A percentile compares a stretch with the other conserved stretches of the same genome.
phyloP scores from a whole-genome alignment of 2,329 filamentous ascomycete species.

The Penicillium hordei region DNA sequence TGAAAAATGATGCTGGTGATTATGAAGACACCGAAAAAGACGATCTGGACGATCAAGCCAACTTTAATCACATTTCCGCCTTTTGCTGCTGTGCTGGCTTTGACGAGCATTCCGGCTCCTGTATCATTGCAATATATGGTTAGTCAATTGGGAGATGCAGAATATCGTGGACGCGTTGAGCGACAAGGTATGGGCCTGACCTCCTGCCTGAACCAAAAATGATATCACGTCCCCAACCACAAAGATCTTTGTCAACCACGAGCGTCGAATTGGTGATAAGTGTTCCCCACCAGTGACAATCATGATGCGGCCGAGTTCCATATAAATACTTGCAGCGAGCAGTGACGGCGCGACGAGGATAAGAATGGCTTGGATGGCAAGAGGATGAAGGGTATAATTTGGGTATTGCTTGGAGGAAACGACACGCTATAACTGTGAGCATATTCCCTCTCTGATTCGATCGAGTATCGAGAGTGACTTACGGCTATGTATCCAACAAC shows the following conservation, averaged over 20 bases:
- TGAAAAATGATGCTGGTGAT: background rate
- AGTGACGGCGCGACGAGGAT: constrained; percentile 33
- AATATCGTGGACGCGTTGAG: too few species aligned
- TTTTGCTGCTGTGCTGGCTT: background rate
- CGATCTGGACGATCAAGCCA: background rate
- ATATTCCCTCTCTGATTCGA: background rate
- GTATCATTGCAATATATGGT: background rate
- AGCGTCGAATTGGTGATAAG: constrained; percentile 21
- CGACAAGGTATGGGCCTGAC: constrained; percentile 11
- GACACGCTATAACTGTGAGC: background rate
- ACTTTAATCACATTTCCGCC: background rate
- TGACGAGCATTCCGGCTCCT: constrained; percentile 1
- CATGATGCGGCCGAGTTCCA: constrained; percentile 32
- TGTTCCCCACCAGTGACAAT: constrained; percentile 20
- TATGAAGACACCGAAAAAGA: background rate
- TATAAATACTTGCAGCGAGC: constrained; percentile 34
- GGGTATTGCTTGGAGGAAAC: background rate
- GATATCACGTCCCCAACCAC: constrained; percentile 32
- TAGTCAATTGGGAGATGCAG: background rate
- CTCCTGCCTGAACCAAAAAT: constrained; percentile 31
- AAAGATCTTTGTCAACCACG: constrained; percentile 33
- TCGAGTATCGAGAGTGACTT: background rate
- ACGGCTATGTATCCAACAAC: background rate
- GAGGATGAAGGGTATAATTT: background rate
- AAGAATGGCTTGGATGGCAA: constrained; percentile 27